These are phyloP conservation scores for Paraglomus occultum DNA, from an alignment of 192 early-diverging fungal species.

Conservation along the genomic window DNA sequence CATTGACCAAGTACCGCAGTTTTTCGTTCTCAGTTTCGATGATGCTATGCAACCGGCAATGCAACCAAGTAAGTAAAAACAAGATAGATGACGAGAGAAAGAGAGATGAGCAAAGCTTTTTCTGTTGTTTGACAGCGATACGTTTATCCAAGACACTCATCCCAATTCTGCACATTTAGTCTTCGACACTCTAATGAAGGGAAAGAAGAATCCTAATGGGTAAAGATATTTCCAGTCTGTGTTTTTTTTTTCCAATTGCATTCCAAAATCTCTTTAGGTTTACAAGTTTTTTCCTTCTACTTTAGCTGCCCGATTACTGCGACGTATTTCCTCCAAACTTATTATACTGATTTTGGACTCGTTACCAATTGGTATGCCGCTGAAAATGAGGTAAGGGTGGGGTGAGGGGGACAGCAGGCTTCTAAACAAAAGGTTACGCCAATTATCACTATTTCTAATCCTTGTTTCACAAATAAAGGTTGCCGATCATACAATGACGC, in stretches of 20 bases:
- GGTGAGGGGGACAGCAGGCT: not conserved
- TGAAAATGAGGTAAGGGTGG: slow-evolving; percentile 35
- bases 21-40: slow-evolving; percentile 49
- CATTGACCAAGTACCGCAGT: slow-evolving; percentile 54
- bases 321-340: slow-evolving; percentile 61
- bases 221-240: not conserved
- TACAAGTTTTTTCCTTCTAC: not conserved
- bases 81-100: too few species aligned
- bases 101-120: too few species aligned
- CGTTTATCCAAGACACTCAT: not conserved
- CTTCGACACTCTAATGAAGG: not conserved
- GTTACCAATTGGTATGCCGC: slow-evolving; percentile 60
- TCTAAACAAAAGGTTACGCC: not conserved
- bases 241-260: too few species aligned
- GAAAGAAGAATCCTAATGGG: slow-evolving; percentile 17
- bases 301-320: slow-evolving; percentile 52
- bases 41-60: slow-evolving; percentile 54
- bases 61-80: not conserved
- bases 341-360: slow-evolving; percentile 59
- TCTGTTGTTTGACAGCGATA: not conserved
- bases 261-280: too few species aligned
- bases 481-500: slow-evolving; percentile 59
- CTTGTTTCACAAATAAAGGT: slow-evolving; percentile 30
- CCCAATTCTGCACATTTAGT: not conserved
- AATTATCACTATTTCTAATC: too few species aligned